Base-by-base conservation (phyloP, 129 eudicot species). In the Chrysanthemum seticuspe region DNA sequence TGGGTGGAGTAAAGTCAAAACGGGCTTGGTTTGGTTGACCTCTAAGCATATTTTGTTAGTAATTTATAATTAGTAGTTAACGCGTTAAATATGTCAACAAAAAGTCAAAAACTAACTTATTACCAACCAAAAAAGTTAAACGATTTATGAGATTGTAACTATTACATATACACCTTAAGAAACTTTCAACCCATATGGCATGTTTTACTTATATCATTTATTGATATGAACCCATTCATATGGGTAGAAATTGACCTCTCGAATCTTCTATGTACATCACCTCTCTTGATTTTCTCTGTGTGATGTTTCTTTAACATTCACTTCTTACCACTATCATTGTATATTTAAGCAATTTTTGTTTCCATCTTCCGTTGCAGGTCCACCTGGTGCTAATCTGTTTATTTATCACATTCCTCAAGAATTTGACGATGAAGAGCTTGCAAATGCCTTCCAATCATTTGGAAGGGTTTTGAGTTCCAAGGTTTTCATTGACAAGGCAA, bases 371-470 rank as follows among this genome's bases (percentile, higher is more conserved):
- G 59, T 71, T 68, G 74, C 84, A 94, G 97, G 98, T 79, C 98
- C 98, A 69, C 86, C 92, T 60, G 98, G 96, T 58, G 97, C 98
- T 66, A 94, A 90, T 82, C 75, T 94, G 64, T 94, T 94, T 74
- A 94, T 90, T 65, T 94, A 94, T 81, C 96, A 90, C 71, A 94
- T 90, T 78, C 98, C 98, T 70, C 98, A 87, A 87, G 98, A 94
- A 73, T 94, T 77, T 73, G 96, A 93, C 45, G 98, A 94, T 72
- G 93, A 87, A 40, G 96, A 90, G 58, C 96, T 94, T 70, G 97
- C 98, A 45, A 78, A 78, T 73, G 92, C 97, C 27, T 94, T 94
- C 80, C 89, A 84, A 67, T 76, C 76, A 67, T 94, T 82, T 67
- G 98, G 98, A 65, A 86, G 84, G 82, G 89, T 94, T 70, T 71